Conservation (phyloP, 2,329 filamentous ascomycete species). For the Ceratocystiopsis brevicomis region DNA sequence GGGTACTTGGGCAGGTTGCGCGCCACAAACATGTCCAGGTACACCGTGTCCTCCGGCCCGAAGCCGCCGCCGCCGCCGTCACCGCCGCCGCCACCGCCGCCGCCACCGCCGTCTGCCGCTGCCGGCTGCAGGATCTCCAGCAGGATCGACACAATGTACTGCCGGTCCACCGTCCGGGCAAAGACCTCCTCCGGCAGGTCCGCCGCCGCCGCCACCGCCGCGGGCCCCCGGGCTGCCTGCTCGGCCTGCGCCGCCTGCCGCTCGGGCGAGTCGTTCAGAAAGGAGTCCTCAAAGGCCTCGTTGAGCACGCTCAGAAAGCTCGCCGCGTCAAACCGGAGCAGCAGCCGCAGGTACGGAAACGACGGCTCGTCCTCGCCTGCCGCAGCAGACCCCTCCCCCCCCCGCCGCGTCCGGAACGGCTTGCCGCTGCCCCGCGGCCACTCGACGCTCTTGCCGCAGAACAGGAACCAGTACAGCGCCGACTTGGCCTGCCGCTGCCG, state of each 20-base stretch:
- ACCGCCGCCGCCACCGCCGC: conserved; percentile 26
- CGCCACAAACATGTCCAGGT: conserved; percentile 96
- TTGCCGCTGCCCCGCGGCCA: conserved; percentile 52
- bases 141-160: conserved; percentile 81
- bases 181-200: conserved; percentile 36
- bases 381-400: conserved; percentile 22
- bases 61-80: conserved; percentile 35
- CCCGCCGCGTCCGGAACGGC: conserved; percentile 40
- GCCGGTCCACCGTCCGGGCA: conserved; percentile 60
- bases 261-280: conserved; percentile 65
- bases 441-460: conserved; percentile 58
- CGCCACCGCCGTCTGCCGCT: no score
- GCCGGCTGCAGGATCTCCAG: conserved; percentile 71
- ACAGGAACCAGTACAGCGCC: conserved; percentile 82
- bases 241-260: conserved; percentile 24
- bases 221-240: conserved; percentile 15
- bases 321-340: conserved; percentile 74
- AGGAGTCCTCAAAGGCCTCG: conserved; percentile 90
- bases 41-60: conserved; percentile 65
- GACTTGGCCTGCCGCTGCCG: conserved; percentile 61
- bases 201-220: conserved; percentile 14
- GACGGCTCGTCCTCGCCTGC: conserved; percentile 35
- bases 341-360: conserved; percentile 68
- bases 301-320: conserved; percentile 92
- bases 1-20: conserved; percentile 92